Conservation (phyloP, 169 alveolate species). For the Perkinsus olseni region DNA sequence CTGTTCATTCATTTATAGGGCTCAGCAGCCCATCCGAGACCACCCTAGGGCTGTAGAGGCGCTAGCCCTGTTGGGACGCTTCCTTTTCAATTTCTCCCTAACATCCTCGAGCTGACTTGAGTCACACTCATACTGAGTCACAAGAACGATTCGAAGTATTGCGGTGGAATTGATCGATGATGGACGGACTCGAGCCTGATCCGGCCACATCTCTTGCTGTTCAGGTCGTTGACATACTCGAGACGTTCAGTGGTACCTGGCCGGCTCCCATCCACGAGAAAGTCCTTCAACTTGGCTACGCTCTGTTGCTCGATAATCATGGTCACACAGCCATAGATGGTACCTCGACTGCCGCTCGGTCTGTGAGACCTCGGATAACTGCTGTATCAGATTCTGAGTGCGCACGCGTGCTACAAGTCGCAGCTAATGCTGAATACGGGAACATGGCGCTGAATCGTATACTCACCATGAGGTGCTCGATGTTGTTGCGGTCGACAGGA, state of each 20-base stretch:
- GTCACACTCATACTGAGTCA: too few relatives aligned
- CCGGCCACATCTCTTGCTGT: neutral
- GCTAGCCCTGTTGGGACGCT: too few relatives aligned
- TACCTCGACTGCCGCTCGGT: neutral
- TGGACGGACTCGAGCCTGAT: neutral
- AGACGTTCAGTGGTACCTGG: neutral
- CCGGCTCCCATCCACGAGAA: neutral
- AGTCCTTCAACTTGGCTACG: neutral
- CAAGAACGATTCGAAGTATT: too few relatives aligned
- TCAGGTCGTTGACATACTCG: neutral
- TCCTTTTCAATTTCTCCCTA: too few relatives aligned
- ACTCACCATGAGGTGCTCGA: neutral
- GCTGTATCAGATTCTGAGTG: neutral
- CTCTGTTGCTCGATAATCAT: neutral
- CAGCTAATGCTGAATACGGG: neutral
- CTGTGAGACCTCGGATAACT: neutral
- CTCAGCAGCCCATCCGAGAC: too few relatives aligned
- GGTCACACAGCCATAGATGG: neutral
- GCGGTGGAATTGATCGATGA: neutral
- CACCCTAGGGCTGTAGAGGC: too few relatives aligned
- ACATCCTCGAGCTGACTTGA: too few relatives aligned
- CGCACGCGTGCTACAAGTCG: neutral
- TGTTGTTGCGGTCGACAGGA: neutral
- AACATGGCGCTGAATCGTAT: neutral
- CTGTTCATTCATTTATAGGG: too few relatives aligned